Percentiles rank a stretch among this genome's conserved stretches.
phyloP scores from a whole-genome alignment of 208 protist species.

The Trichomonas vaginalis region DNA sequence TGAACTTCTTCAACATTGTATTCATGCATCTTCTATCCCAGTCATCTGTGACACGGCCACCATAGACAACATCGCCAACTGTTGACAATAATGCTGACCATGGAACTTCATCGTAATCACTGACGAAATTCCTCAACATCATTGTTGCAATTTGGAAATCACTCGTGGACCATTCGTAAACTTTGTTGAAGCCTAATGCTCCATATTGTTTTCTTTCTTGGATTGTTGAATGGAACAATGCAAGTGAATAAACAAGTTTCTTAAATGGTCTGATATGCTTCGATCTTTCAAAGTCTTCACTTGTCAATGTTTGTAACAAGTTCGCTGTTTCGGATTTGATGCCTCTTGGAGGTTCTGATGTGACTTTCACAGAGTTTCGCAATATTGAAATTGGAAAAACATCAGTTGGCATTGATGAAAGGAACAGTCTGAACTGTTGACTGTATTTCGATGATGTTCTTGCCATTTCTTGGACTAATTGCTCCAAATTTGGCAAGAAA shows the following conservation, averaged over 20 bases:
- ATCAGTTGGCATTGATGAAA: conserved; percentile 76
- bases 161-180: conserved; percentile 89
- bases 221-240: conserved; percentile 86
- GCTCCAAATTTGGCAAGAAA: conserved; percentile 66
- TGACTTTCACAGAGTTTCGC: conserved; percentile 84
- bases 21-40: conserved; percentile 72
- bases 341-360: conserved; percentile 80
- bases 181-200: conserved; percentile 78
- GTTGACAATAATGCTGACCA: conserved; percentile 88
- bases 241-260: conserved; percentile 76
- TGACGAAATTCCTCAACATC: conserved; percentile 74
- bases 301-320: conserved; percentile 69
- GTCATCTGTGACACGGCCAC: conserved; percentile 87
- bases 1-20: conserved; percentile 64
- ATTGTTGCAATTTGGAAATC: conserved; percentile 78
- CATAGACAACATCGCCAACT: conserved; percentile 91
- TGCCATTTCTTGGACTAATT: conserved; percentile 57
- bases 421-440: conserved; percentile 79
- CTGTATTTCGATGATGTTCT: conserved; percentile 38
- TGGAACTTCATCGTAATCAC: conserved; percentile 71
- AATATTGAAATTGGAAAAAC: conserved; percentile 88
- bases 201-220: conserved; percentile 64
- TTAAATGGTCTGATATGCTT: conserved; percentile 46
- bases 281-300: conserved; percentile 45
- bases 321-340: conserved; percentile 52